Conservation (phyloP, 1,139 yeast species). For the Pneumocystis murina region DNA sequence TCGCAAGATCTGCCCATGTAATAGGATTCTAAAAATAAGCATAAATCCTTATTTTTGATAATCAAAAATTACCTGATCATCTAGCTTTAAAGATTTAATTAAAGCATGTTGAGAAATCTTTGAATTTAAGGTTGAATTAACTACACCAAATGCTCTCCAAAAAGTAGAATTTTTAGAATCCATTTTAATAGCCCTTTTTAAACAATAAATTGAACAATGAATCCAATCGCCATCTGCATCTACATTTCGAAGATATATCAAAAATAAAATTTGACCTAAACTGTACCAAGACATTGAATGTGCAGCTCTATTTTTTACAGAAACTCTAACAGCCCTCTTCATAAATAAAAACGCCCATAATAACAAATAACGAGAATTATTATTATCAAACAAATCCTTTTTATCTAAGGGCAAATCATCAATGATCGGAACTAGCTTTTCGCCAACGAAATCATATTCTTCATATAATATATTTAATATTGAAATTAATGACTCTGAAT, state of each 20-base stretch:
- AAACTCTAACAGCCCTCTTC: constrained; percentile 21
- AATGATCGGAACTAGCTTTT: neutral
- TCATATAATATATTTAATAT: neutral
- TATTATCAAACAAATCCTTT: neutral
- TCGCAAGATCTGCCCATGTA: constrained; percentile 73
- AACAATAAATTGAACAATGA: constrained; percentile 37
- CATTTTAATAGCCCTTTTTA: constrained; percentile 53
- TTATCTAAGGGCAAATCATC: neutral
- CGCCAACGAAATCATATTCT: neutral
- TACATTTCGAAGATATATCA: constrained; percentile 28
- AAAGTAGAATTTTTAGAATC: constrained; percentile 56
- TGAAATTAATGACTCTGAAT: constrained; percentile 1
- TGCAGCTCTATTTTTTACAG: constrained; percentile 21
- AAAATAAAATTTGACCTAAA: constrained; percentile 48
- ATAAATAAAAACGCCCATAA: constrained; percentile 15
- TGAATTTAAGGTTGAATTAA: constrained; percentile 45
- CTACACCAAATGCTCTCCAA: constrained; percentile 76
- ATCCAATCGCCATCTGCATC: constrained; percentile 22
- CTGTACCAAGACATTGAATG: constrained; percentile 51
- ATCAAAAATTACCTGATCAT: neutral
- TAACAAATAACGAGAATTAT: neutral
- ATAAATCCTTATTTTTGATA: neutral
- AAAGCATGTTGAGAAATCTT: constrained; percentile 83
- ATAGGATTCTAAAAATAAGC: constrained; percentile 31
- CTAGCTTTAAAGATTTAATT: constrained; percentile 45